phyloP scores from a whole-genome alignment of 1,284 basidiomycete genomes.

The Filobasidium uniguttulatum region DNA sequence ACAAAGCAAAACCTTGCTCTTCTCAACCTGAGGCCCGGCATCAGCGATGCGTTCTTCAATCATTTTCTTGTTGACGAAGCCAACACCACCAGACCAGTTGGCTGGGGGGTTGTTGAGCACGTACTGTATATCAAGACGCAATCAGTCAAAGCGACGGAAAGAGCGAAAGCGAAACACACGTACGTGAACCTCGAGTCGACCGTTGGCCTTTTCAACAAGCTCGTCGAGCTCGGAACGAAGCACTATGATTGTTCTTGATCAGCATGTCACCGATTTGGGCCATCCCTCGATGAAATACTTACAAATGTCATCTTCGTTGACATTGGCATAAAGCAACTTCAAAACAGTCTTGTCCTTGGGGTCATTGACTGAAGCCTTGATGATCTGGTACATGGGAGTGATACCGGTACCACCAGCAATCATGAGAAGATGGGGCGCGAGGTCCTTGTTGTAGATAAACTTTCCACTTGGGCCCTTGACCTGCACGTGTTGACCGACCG shows the following conservation, averaged over 20 bases:
- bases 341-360: constrained; percentile 67
- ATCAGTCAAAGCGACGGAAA: neutral
- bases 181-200: constrained; percentile 60
- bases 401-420: constrained; percentile 89
- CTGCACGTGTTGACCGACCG: constrained; percentile 68
- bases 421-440: constrained; percentile 74
- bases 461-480: constrained; percentile 94
- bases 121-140: constrained; percentile 38
- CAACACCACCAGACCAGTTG: constrained; percentile 73
- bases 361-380: constrained; percentile 71
- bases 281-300: constrained; percentile 14
- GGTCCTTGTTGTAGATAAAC: constrained; percentile 52
- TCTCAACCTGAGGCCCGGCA: constrained; percentile 41
- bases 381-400: constrained; percentile 96
- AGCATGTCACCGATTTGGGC: neutral
- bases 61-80: constrained; percentile 89
- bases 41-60: constrained; percentile 55
- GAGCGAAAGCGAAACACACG: constrained; percentile 8
- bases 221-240: constrained; percentile 67
- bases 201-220: constrained; percentile 44
- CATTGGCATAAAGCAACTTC: constrained; percentile 89
- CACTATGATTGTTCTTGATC: constrained; percentile 39
- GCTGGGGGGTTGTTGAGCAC: constrained; percentile 86
- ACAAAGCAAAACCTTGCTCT: constrained; percentile 75
- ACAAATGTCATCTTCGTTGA: constrained; percentile 69